A percentile compares a stretch with the other conserved stretches of the same genome.
Evolutionary conservation across 306 rosid species (phyloP).

Genomic region (Cucurbita argyrosperma): DNA sequence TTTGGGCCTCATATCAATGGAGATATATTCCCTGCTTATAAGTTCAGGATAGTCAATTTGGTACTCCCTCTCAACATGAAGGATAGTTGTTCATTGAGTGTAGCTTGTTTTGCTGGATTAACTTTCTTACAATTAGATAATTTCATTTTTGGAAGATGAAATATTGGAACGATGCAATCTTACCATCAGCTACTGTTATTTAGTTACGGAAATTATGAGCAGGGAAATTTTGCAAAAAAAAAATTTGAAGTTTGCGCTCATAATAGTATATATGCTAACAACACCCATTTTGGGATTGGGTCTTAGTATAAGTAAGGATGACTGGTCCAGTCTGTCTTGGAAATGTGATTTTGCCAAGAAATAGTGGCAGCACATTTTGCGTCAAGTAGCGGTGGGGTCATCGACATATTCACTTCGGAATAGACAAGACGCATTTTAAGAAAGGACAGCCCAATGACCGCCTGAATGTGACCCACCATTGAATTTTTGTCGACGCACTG

Average conservation of each 20-base stretch:
- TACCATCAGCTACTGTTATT: background rate
- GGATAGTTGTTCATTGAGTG: no score
- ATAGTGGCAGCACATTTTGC: slow-evolving; percentile 19
- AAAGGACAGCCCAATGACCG: slow-evolving; percentile 29
- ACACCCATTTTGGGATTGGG: background rate
- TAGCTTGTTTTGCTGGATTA: no score
- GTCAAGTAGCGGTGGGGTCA: slow-evolving; percentile 16
- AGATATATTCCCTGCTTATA: no score
- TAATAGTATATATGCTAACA: background rate
- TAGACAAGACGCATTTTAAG: slow-evolving; percentile 21
- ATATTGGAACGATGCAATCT: background rate
- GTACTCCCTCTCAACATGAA: no score
- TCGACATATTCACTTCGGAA: slow-evolving; percentile 18
- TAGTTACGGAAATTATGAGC: background rate
- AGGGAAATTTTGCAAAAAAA: no score
- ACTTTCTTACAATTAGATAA: background rate
- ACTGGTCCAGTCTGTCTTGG: slow-evolving; percentile 3
- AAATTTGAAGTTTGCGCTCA: background rate
- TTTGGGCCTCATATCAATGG: no score
- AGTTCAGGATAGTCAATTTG: no score
- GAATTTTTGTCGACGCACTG: slow-evolving; percentile 56
- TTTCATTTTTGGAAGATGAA: background rate
- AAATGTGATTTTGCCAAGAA: slow-evolving; percentile 2
- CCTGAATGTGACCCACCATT: slow-evolving; percentile 46
- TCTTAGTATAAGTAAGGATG: background rate